Percentiles rank a stretch among this genome's conserved stretches.
These are phyloP conservation scores for Podospora pseudoanserina DNA, from an alignment of 495 filamentous ascomycete species.

Conservation along the genomic window DNA sequence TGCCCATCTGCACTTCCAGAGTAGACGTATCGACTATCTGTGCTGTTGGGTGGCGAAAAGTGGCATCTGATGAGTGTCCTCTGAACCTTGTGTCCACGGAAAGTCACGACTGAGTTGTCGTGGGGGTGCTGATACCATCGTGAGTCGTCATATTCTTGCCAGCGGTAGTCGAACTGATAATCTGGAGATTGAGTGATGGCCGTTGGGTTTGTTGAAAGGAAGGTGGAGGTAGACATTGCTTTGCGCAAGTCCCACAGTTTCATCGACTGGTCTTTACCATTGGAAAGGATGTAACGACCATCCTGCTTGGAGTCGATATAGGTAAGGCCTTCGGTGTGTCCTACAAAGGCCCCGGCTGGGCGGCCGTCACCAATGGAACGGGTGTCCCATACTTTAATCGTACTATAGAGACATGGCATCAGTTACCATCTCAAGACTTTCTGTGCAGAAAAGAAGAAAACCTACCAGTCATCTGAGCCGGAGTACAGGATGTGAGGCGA, in stretches of 20 bases:
- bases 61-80: conserved; percentile 92
- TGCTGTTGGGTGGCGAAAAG: conserved; percentile 86
- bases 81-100: conserved; percentile 81
- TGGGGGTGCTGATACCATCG: conserved; percentile 72
- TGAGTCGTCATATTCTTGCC: conserved; percentile 62
- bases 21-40: conserved; percentile 90
- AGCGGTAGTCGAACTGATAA: conserved; percentile 70
- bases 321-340: conserved; percentile 90
- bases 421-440: neutral
- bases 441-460: neutral
- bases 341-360: conserved; percentile 87
- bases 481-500: conserved; percentile 96
- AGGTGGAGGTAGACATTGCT: conserved; percentile 69
- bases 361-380: conserved; percentile 82
- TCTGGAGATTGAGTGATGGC: conserved; percentile 45
- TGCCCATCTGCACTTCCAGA: conserved; percentile 82
- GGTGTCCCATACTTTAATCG: conserved; percentile 94
- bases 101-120: conserved; percentile 91
- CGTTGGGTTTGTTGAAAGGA: conserved; percentile 46
- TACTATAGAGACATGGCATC: conserved; percentile 31
- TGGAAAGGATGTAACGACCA: conserved; percentile 88
- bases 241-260: conserved; percentile 93
- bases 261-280: conserved; percentile 94
- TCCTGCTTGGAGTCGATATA: conserved; percentile 97
- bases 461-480: conserved; percentile 77